Evolutionary conservation across 495 filamentous ascomycete species (phyloP).

Genomic region (Neurospora discreta): DNA sequence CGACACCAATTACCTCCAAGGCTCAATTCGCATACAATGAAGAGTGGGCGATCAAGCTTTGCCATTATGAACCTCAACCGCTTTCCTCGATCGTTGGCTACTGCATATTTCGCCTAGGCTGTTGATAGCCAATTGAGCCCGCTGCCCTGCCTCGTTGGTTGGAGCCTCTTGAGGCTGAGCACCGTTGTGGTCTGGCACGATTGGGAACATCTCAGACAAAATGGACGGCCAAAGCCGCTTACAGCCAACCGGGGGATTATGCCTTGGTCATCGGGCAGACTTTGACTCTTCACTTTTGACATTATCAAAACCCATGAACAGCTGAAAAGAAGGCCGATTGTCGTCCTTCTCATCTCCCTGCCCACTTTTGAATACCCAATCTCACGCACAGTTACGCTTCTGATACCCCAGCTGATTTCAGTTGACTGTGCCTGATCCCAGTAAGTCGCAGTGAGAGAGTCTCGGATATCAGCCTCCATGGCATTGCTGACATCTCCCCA

Average conservation of each 20-base stretch:
- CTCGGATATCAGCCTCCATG: neutral
- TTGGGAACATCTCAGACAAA: neutral
- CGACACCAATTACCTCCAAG: neutral
- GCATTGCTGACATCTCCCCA: neutral
- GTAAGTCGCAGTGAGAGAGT: neutral
- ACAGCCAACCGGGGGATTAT: neutral
- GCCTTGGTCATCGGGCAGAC: neutral
- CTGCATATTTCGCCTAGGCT: neutral
- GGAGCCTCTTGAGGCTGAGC: neutral
- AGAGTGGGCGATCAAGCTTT: neutral
- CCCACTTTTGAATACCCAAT: neutral
- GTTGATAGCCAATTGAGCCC: neutral
- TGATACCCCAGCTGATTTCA: neutral
- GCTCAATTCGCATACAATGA: neutral
- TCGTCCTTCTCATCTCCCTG: neutral
- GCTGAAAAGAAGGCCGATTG: neutral
- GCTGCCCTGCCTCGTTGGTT: neutral
- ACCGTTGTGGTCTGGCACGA: neutral
- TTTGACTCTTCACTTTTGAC: neutral
- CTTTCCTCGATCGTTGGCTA: neutral
- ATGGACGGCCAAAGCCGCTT: neutral
- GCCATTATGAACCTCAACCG: neutral
- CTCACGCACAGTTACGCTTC: neutral
- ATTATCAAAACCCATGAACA: neutral
- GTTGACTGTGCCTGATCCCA: neutral